Conservation (phyloP, 768 basidiomycete genomes). For the Tulasnella sp. region DNA sequence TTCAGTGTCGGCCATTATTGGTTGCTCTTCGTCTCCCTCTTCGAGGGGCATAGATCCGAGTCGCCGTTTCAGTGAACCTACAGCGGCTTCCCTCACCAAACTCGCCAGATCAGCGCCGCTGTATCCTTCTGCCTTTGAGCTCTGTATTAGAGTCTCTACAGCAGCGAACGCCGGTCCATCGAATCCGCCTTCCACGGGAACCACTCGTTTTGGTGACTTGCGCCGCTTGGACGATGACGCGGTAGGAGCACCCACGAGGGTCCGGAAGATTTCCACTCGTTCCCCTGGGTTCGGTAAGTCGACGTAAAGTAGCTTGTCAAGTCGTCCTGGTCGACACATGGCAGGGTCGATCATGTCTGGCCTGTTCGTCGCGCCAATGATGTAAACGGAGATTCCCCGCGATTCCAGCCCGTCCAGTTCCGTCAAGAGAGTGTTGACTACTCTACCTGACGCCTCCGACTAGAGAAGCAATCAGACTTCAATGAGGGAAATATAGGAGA, state of each 20-base stretch:
- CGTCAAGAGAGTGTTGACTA: slow-evolving; percentile 89
- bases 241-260: slow-evolving; percentile 40
- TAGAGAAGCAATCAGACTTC: slow-evolving; percentile 28
- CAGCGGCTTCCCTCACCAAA: slow-evolving; percentile 82
- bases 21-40: slow-evolving; percentile 24
- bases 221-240: background rate
- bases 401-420: slow-evolving; percentile 88
- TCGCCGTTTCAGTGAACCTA: slow-evolving; percentile 57
- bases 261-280: slow-evolving; percentile 75
- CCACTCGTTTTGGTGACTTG: background rate
- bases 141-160: slow-evolving; percentile 45
- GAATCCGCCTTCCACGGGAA: slow-evolving; percentile 18
- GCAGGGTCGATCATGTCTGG: slow-evolving; percentile 98
- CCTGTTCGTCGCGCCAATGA: slow-evolving; percentile 90
- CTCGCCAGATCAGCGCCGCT: slow-evolving; percentile 89
- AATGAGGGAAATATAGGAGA: slow-evolving; percentile 21
- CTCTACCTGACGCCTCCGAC: slow-evolving; percentile 89
- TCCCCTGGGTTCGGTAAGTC: slow-evolving; percentile 70
- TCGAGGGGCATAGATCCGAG: slow-evolving; percentile 15
- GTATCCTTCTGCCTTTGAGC: slow-evolving; percentile 67
- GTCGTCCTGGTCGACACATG: slow-evolving; percentile 91
- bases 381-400: slow-evolving; percentile 72
- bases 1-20: background rate
- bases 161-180: slow-evolving; percentile 21
- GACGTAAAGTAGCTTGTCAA: slow-evolving; percentile 91